Conservation (phyloP, 257 asterid genomes). For the Nicotiana noctiflora region DNA sequence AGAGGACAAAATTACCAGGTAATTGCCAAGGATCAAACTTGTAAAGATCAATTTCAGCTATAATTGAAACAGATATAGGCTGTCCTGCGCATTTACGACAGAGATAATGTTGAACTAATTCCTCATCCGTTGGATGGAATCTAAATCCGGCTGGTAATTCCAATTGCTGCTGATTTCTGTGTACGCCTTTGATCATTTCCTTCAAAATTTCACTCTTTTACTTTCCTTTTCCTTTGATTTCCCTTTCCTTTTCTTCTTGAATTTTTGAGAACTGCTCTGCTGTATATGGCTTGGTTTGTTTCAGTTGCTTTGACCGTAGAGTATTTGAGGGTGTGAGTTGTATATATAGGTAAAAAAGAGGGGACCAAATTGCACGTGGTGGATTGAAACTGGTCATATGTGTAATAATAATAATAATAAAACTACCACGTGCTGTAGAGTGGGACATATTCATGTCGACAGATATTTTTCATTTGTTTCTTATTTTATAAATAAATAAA, state of each 20-base stretch:
- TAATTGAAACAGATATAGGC: conserved; percentile 35
- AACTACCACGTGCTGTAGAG: not conserved
- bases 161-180: conserved; percentile 12
- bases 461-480: not conserved
- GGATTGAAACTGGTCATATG: conserved; percentile 7
- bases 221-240: not conserved
- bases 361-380: conserved; percentile 14
- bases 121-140: conserved; percentile 39
- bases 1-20: conserved; percentile 34
- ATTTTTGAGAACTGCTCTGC: not conserved
- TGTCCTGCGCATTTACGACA: conserved; percentile 46
- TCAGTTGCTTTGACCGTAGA: not conserved
- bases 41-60: conserved; percentile 73
- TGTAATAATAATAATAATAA: not conserved
- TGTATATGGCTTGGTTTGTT: not conserved
- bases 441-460: not conserved
- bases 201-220: not conserved
- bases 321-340: not conserved
- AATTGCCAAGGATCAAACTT: conserved; percentile 73
- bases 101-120: conserved; percentile 30
- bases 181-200: not conserved
- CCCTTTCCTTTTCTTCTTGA: too few species aligned
- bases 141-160: conserved; percentile 34
- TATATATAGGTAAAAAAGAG: conserved; percentile 1
- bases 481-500: not conserved